Percentiles rank a stretch among this genome's conserved stretches.
These are phyloP conservation scores for Coriolopsis trogii DNA, from an alignment of 1,284 basidiomycete species.

Conservation along the genomic window DNA sequence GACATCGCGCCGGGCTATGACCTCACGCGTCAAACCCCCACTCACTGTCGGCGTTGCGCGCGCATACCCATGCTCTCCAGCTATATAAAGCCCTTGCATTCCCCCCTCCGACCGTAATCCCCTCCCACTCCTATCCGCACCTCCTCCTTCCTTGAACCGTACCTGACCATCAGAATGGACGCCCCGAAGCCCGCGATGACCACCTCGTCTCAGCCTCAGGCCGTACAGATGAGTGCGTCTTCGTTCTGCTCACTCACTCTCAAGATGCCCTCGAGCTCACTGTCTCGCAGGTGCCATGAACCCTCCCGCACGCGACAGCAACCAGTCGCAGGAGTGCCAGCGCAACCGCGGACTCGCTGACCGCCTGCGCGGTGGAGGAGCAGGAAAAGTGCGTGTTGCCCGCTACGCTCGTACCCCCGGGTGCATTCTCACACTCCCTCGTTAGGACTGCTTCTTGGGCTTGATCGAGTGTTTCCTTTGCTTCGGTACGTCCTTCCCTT, in stretches of 20 bases:
- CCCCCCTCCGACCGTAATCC: slow-evolving; percentile 2
- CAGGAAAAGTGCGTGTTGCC: slow-evolving; percentile 49
- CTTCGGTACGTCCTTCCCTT: slow-evolving; percentile 49
- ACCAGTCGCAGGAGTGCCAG: slow-evolving; percentile 39
- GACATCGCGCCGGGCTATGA: slow-evolving; percentile 2
- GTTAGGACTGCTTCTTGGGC: slow-evolving; percentile 62
- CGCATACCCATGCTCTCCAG: slow-evolving; percentile 10
- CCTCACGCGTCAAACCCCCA: slow-evolving; percentile 10
- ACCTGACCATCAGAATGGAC: slow-evolving; percentile 30
- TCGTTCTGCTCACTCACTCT: not conserved
- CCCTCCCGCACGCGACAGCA: slow-evolving; percentile 35
- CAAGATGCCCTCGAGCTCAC: too few species aligned
- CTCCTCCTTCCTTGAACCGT: not conserved
- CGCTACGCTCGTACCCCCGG: not conserved
- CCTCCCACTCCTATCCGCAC: not conserved
- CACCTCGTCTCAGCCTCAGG: slow-evolving; percentile 50
- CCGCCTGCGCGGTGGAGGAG: slow-evolving; percentile 64
- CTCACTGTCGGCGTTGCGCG: not conserved
- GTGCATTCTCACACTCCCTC: not conserved
- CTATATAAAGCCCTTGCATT: not conserved
- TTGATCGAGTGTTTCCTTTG: slow-evolving; percentile 65
- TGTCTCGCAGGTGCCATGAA: slow-evolving; percentile 41
- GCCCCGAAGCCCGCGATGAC: slow-evolving; percentile 41
- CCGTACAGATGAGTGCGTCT: slow-evolving; percentile 56
- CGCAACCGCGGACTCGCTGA: slow-evolving; percentile 41